These are phyloP conservation scores for maize (Zea mays) DNA, from an alignment of 176 grass and related monocot genomes.

Conservation along the genomic window Zm-B73-REFERENCE-NAM-5.0 NC_050099.1:183486501-183487000, in stretches of 20 bases:
- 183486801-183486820: neutral
- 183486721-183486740: slow-evolving; percentile 35
- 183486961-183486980: slow-evolving; percentile 1
- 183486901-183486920: neutral
- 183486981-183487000: slow-evolving; percentile 34
- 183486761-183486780: slow-evolving; percentile 35
- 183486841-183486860: slow-evolving; percentile 46
- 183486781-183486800: slow-evolving; percentile 36
- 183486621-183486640: slow-evolving; percentile 1
- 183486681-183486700: slow-evolving; percentile 21
- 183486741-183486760: neutral
- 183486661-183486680: slow-evolving; percentile 56
- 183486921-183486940: slow-evolving; percentile 10
- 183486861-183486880: neutral
- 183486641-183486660: slow-evolving; percentile 18
- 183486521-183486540: slow-evolving; percentile 34
- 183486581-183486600: neutral
- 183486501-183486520: slow-evolving; percentile 45
- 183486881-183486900: slow-evolving; percentile 10
- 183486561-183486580: no score
- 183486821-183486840: slow-evolving; percentile 33
- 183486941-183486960: slow-evolving; percentile 13
- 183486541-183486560: slow-evolving; percentile 21
- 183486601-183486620: slow-evolving; percentile 28
- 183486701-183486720: neutral